Conservation (phyloP, 345 rosid genomes). For the Physaria fendleri region DNA sequence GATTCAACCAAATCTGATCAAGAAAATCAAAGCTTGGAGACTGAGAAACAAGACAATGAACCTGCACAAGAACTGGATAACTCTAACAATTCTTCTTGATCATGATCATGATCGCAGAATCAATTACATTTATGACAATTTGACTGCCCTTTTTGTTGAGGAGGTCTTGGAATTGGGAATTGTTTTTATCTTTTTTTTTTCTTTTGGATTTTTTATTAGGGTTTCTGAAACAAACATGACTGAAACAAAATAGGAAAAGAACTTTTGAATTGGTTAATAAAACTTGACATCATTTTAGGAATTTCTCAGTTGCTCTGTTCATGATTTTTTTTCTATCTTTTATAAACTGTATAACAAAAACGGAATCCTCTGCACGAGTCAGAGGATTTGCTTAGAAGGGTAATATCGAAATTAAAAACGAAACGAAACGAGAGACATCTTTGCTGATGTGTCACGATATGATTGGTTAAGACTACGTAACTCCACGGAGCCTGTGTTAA, state of each 20-base stretch:
- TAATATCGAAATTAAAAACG: no score
- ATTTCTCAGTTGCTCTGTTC: background rate
- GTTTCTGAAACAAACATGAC: slow-evolving; percentile 16
- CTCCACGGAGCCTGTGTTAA: slow-evolving; percentile 14
- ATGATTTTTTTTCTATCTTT: background rate
- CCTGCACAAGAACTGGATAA: slow-evolving; percentile 10
- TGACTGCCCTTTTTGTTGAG: slow-evolving; percentile 27
- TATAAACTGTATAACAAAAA: background rate
- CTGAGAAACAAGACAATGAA: slow-evolving; percentile 1
- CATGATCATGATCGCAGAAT: slow-evolving; percentile 14
- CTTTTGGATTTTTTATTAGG: background rate
- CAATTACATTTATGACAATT: background rate
- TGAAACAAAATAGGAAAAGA: slow-evolving; percentile 27
- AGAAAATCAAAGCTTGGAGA: slow-evolving; percentile 4
- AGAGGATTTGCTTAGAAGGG: background rate
- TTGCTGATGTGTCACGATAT: slow-evolving; percentile 38
- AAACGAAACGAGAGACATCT: background rate
- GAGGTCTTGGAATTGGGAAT: slow-evolving; percentile 25
- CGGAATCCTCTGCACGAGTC: background rate
- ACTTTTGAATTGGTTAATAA: slow-evolving; percentile 26
- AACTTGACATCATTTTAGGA: slow-evolving; percentile 4
- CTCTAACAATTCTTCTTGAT: slow-evolving; percentile 10
- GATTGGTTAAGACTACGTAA: slow-evolving; percentile 58
- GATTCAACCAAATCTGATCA: slow-evolving; percentile 20
- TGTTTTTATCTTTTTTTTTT: slow-evolving; percentile 3